Evolutionary conservation across 352 stramenopile species (phyloP).

Genomic region (Achlya hypogyna): DNA sequence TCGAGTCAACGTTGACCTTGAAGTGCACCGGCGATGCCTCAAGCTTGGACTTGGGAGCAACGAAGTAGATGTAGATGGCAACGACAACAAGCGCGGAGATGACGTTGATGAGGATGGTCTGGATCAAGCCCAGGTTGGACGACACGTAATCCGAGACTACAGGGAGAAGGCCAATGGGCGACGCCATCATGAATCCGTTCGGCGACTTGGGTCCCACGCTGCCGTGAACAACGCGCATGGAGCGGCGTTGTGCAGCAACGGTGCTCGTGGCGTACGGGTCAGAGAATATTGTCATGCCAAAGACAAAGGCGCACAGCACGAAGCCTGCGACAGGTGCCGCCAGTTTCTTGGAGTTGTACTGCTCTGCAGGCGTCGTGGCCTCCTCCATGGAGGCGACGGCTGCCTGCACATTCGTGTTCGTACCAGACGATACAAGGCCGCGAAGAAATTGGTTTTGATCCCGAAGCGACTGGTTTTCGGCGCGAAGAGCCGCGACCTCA

Average conservation of each 20-base stretch:
- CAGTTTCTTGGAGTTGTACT: constrained; percentile 29
- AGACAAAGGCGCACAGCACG: constrained; percentile 59
- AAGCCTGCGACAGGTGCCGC: constrained; percentile 41
- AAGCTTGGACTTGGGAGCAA: neutral
- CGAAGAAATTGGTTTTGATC: constrained; percentile 72
- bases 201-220: neutral
- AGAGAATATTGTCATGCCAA: constrained; percentile 62
- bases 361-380: neutral
- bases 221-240: constrained; percentile 18
- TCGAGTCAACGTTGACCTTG: constrained; percentile 10
- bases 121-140: neutral
- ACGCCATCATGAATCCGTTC: constrained; percentile 1
- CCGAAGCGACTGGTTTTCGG: constrained; percentile 71
- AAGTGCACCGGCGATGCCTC: constrained; percentile 3
- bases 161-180: neutral
- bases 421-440: constrained; percentile 45
- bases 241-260: constrained; percentile 3
- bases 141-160: neutral
- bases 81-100: constrained; percentile 3
- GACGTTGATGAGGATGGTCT: constrained; percentile 3
- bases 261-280: constrained; percentile 24
- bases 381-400: constrained; percentile 25
- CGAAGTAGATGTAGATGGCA: constrained; percentile 6
- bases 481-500: constrained; percentile 49
- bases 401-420: constrained; percentile 26